phyloP scores from a whole-genome alignment of 129 eudicot genomes.

The Sambucus nigra region DNA sequence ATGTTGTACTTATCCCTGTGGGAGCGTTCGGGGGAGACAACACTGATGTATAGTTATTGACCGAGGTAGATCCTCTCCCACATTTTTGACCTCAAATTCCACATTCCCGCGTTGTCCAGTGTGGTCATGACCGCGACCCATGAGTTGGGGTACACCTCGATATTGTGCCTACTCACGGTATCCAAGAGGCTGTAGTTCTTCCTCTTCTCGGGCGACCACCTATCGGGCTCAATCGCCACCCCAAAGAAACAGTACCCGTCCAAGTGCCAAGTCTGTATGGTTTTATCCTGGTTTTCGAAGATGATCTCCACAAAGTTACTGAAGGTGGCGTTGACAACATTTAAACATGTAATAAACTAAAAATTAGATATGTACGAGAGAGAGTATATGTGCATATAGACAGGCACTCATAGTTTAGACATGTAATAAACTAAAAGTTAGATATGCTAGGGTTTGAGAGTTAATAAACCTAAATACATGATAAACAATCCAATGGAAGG shows the following conservation, averaged over 20 bases:
- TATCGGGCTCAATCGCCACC: constrained; percentile 40
- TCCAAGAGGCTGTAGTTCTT: constrained; percentile 42
- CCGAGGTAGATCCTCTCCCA: constrained; percentile 39
- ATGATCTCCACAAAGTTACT: constrained; percentile 41
- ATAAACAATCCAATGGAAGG: no score
- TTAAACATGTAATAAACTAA: no score
- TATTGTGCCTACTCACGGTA: constrained; percentile 40
- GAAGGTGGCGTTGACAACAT: constrained; percentile 34
- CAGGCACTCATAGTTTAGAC: no score
- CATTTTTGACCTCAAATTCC: constrained; percentile 28
- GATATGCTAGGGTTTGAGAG: no score
- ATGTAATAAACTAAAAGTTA: no score
- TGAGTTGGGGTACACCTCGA: constrained; percentile 42
- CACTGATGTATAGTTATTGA: constrained; percentile 33
- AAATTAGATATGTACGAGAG: no score
- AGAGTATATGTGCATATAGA: no score
- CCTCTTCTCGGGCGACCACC: constrained; percentile 48
- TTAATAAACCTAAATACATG: no score
- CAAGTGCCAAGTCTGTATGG: constrained; percentile 38
- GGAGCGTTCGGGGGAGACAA: constrained; percentile 32
- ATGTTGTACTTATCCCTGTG: constrained; percentile 33
- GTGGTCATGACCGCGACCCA: constrained; percentile 51
- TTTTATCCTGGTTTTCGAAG: constrained; percentile 43
- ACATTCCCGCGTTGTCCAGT: constrained; percentile 48
- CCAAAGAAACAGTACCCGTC: constrained; percentile 37